phyloP scores from a whole-genome alignment of 805 yeast genomes.

The Kodamaea leandrae region DNA sequence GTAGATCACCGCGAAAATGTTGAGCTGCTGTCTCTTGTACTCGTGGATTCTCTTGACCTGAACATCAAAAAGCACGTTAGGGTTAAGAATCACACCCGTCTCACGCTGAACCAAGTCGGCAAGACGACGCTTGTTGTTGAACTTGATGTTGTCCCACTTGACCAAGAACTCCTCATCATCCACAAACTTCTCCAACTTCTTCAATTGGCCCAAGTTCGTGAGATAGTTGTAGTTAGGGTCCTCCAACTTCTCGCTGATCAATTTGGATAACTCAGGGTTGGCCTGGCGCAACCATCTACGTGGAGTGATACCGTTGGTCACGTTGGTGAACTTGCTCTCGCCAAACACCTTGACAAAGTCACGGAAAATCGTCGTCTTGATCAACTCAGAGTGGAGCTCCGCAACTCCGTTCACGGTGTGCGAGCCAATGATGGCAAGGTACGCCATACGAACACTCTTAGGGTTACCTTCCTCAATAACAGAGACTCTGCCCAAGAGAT shows the following conservation, averaged over 20 bases:
- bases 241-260: constrained; percentile 70
- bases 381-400: constrained; percentile 87
- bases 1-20: constrained; percentile 84
- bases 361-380: constrained; percentile 83
- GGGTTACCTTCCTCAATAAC: constrained; percentile 79
- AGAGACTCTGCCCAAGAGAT: constrained; percentile 66
- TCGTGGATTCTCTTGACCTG: constrained; percentile 96
- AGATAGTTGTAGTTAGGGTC: constrained; percentile 63
- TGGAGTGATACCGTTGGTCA: constrained; percentile 94
- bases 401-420: constrained; percentile 96
- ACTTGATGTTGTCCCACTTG: constrained; percentile 71
- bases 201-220: constrained; percentile 64
- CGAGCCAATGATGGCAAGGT: constrained; percentile 85
- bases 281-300: constrained; percentile 96
- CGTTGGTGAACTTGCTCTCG: constrained; percentile 78
- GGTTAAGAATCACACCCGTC: constrained; percentile 66
- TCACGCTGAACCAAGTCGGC: constrained; percentile 63
- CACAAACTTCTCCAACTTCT: constrained; percentile 61
- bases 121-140: constrained; percentile 63
- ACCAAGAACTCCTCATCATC: constrained; percentile 67
- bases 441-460: constrained; percentile 90
- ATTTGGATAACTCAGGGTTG: constrained; percentile 73
- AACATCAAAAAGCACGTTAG: constrained; percentile 76
- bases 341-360: constrained; percentile 88
- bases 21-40: constrained; percentile 92